Base-by-base conservation (phyloP, 768 basidiomycete genomes). In the Hysterangium stoloniferum region DNA sequence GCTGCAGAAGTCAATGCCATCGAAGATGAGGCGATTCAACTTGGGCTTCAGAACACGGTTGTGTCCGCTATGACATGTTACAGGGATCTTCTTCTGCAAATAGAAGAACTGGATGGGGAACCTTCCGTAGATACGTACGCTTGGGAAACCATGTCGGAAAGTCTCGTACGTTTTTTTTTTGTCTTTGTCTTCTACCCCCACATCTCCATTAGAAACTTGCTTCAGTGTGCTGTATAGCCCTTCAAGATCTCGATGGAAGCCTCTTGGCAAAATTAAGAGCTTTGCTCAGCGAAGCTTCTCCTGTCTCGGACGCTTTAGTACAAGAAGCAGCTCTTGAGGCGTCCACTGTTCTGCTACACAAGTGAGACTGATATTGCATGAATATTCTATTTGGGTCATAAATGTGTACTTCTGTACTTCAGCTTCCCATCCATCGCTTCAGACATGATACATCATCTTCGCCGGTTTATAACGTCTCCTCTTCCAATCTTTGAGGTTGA, bases 81-180 rank as follows among this genome's bases (percentile, higher is more conserved):
- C 61, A 77, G 76, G 7, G 86, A 90, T 55, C 73, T 93, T 32
- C 71, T 87, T 31, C 67, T 74, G 4, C 89, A 91, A 62, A 83
- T 92, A 45, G 79, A 88, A 60, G 86, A 84, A 54, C 81, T 92
- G 79, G 87, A 90, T 12, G 69, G 71, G 3, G 84, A 88, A 53
- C 89, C 86, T 11, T 75, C 84, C 0, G 59, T 83, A 29, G 90
- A 93, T 62, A 87, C 85, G n/a, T 93, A 91, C 65, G 81, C 86
- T 45, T 92, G 84, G 83, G 90, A 93, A 61, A 92, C 90, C 0
- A 83, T 93, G 82, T 87, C 90, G 8, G 90, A 93, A 62, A 86
- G 85, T 57, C 64, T 93, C 74, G 90, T 89, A 57, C 42, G 78
- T 65, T 34, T 37, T 24, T 15, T 38, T 42, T 29, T 20, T 38